phyloP scores from a whole-genome alignment of 768 basidiomycete species.

The Antrodiella citrinella region DNA sequence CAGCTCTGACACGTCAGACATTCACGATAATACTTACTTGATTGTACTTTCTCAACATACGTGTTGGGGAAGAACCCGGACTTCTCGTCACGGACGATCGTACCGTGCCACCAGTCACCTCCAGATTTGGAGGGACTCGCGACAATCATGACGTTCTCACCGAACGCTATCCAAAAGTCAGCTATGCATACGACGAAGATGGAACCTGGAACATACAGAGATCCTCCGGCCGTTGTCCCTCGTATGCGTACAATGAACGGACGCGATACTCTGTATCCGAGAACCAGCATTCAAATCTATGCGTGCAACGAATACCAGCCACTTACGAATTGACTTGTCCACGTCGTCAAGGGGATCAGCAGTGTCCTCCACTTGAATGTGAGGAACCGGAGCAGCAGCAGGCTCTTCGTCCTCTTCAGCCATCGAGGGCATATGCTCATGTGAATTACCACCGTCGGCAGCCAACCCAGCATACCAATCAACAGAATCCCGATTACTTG shows the following conservation, averaged over 20 bases:
- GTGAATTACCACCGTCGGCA: slow-evolving; percentile 42
- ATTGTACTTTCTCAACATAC: slow-evolving; percentile 68
- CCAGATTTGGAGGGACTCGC: slow-evolving; percentile 83
- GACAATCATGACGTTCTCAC: slow-evolving; percentile 64
- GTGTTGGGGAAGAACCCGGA: slow-evolving; percentile 87
- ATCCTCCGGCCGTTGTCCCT: slow-evolving; percentile 84
- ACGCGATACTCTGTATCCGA: slow-evolving; percentile 54
- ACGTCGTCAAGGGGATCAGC: slow-evolving; percentile 59
- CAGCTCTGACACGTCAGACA: slow-evolving; percentile 4
- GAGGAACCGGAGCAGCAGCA: slow-evolving; percentile 32
- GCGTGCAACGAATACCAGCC: neutral
- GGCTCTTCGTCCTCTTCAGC: slow-evolving; percentile 57
- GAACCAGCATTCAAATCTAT: slow-evolving; percentile 2
- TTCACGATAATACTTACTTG: slow-evolving; percentile 39
- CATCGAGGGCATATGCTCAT: slow-evolving; percentile 39
- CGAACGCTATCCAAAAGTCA: slow-evolving; percentile 49
- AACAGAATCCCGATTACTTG: slow-evolving; percentile 65
- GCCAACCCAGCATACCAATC: slow-evolving; percentile 91
- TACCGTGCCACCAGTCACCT: slow-evolving; percentile 94
- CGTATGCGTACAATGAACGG: slow-evolving; percentile 76
- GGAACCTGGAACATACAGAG: slow-evolving; percentile 49
- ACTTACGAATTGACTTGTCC: slow-evolving; percentile 54
- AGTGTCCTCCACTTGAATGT: slow-evolving; percentile 44
- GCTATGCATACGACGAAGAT: slow-evolving; percentile 3
- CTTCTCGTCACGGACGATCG: slow-evolving; percentile 49